Evolutionary conservation across 768 basidiomycete species (phyloP), one percentile per base, ranked within the genome.

Genomic region (Phanerochaete carnosa): DNA sequence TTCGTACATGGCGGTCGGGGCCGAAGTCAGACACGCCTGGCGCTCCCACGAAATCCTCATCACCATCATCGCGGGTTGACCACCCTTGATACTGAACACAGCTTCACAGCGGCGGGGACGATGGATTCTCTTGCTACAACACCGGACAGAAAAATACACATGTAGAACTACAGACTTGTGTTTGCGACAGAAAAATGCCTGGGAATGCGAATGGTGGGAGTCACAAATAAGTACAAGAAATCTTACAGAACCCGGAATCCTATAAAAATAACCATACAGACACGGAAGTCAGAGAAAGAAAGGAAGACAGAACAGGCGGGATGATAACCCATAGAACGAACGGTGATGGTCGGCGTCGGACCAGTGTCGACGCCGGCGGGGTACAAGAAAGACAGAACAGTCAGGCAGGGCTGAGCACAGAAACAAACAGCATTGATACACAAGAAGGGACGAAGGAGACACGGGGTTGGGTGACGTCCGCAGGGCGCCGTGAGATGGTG

Each of bases 101-200:
- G n/a, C n/a, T n/a, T n/a, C n/a, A 26, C 22, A 37, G 12, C 32
- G 35, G 43, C 54, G 32, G 26, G 2, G 51, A 55, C 30, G 29
- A 55, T 55, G 37, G 22, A 43, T 55, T 55, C 54, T 43, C 39
- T 25, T 55, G 13, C 43, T 33, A 55, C 35, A 55, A 43, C 9
- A 55, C 12, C 35, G 8, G 54, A 52, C 11, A 12, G 50, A 25
- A 23, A 43, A 55, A 55, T 55, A 55, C 39, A 43, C 54, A 55
- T 55, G 54, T 55, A 55, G 37, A 43, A 39, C 37, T 55, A 55
- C 54, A 55, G 54, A 29, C 54, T 55, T 55, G 54, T 35, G 53
- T 37, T 37, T 22, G 54, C 22, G 37, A 16, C 25, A 26, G 37
- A 43, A 9, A 29, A 39, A 39, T 43, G 54, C 26, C 3, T 9